Base-by-base conservation (phyloP, 345 rosid genomes). In the Anastatica hierochuntica region DNA sequence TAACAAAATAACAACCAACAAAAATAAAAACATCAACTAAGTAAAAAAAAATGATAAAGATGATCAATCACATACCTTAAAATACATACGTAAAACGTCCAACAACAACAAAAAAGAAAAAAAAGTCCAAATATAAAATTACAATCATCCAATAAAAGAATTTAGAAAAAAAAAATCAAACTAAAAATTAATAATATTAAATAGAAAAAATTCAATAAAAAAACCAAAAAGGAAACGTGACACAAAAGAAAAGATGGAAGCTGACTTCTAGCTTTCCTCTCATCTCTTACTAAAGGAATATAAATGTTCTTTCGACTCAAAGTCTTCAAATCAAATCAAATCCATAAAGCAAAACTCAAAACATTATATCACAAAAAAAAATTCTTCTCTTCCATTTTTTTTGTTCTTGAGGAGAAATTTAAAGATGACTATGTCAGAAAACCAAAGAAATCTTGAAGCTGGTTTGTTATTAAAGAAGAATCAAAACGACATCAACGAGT, bases 401-500 rank as follows among this genome's bases (percentile, higher is more conserved):
- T 15, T 49, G 8, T 29, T 15, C 19, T 1, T 4, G 50, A 16
- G 49, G 26, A 53, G 31, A 45, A 56, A 14, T 33, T 19, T 6
- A 18, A 45, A 52, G 48, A 67, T 59, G 61, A 60, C 71, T 3
- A 46, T 60, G 56, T 60, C 66, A 19, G 72, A 67, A 13, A 59
- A 33, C 15, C 29, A 49, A 9, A 53, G 61, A 53, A 46, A 19
- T 14, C 18, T 67, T 1, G 72, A 67, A 60, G 56, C 72, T 17
- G 66, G 66, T 5, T 53, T 67, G 56, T 27, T 67, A 34, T 38
- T 57, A 7, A 44, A 42, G 31, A 66, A 66, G 46, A 49, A 62
- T 21, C 43, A 34, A 43, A 61, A 56, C 61, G 64, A 61, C 59
- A 45, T 35, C 58, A 63, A 58, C 9, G 75, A 66, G 23, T 66